A percentile compares a stretch with the other conserved stretches of the same genome.
Evolutionary conservation across 2,329 filamentous ascomycete species (phyloP).

Genomic region (Penicillium aurantiogriseum): DNA sequence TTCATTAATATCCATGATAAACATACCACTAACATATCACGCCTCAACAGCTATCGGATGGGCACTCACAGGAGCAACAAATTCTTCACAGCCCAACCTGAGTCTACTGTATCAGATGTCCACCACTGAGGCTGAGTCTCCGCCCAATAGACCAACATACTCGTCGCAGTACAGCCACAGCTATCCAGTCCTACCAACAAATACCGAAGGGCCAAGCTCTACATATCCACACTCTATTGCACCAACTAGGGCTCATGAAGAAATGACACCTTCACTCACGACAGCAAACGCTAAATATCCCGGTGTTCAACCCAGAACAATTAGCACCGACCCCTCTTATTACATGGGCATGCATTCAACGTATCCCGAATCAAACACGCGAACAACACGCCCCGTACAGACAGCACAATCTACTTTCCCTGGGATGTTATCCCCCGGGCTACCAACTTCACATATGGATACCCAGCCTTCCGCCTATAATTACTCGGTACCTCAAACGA

Average conservation of each 20-base stretch:
- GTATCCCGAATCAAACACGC: slow-evolving; percentile 29
- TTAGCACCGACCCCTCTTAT: slow-evolving; percentile 41
- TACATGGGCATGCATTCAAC: slow-evolving; percentile 51
- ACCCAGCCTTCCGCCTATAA: slow-evolving; percentile 22
- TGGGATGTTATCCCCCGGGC: slow-evolving; percentile 15
- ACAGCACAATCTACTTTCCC: slow-evolving; percentile 21
- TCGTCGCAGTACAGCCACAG: slow-evolving; percentile 34
- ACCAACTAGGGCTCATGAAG: slow-evolving; percentile 25
- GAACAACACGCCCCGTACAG: slow-evolving; percentile 26
- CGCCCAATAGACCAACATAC: slow-evolving; percentile 29
- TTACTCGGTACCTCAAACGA: slow-evolving; percentile 23
- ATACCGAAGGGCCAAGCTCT: slow-evolving; percentile 20
- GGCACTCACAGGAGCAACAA: slow-evolving; percentile 83
- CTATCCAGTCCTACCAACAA: slow-evolving; percentile 25
- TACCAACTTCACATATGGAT: slow-evolving; percentile 23
- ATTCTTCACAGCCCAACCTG: slow-evolving; percentile 79
- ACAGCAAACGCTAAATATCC: slow-evolving; percentile 28
- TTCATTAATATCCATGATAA: slow-evolving; percentile 7
- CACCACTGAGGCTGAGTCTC: slow-evolving; percentile 29
- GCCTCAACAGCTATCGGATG: slow-evolving; percentile 67
- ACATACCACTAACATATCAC: slow-evolving; percentile 35
- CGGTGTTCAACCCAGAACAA: slow-evolving; percentile 41
- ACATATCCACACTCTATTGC: slow-evolving; percentile 35
- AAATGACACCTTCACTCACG: slow-evolving; percentile 21
- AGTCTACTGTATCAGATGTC: slow-evolving; percentile 74